Conservation (phyloP, 1,284 basidiomycete species). For the Meripilus lineatus region DNA sequence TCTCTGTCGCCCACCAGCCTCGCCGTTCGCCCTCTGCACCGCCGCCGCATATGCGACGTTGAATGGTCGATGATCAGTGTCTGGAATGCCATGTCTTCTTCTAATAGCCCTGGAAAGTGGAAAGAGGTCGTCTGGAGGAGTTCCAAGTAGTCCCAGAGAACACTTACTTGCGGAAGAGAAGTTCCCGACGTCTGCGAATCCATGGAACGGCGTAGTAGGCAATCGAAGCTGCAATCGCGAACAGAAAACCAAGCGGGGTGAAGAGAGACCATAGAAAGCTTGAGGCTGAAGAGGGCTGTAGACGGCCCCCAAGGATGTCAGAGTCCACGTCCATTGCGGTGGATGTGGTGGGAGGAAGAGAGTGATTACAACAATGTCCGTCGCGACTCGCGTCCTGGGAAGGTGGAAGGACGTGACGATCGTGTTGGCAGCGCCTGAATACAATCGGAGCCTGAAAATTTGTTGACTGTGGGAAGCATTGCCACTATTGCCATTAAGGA, state of each 20-base stretch:
- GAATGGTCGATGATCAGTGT: constrained; percentile 74
- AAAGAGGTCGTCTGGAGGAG: constrained; percentile 9
- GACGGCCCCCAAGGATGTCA: constrained; percentile 61
- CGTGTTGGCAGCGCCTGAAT: no score
- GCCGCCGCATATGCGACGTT: constrained; percentile 78
- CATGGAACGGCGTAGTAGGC: background rate
- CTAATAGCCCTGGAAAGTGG: constrained; percentile 62
- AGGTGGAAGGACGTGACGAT: no score
- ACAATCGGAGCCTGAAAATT: no score
- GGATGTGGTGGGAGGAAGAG: constrained; percentile 17
- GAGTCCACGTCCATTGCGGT: constrained; percentile 31
- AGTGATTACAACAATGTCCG: no score
- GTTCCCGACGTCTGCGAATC: constrained; percentile 41
- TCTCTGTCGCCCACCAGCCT: constrained; percentile 10
- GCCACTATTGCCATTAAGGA: no score
- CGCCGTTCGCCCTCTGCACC: constrained; percentile 39
- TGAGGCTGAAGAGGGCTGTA: constrained; percentile 33
- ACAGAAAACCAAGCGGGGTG: background rate
- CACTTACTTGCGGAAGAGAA: constrained; percentile 54
- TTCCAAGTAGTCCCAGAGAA: constrained; percentile 13
- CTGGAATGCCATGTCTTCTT: constrained; percentile 74
- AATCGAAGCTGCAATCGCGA: constrained; percentile 12
- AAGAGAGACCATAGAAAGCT: constrained; percentile 26
- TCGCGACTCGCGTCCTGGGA: no score
- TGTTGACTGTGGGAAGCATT: no score